Evolutionary conservation across 495 filamentous ascomycete species (phyloP), one percentile per base, ranked within the genome.

Genomic region (Tuber magnatum): DNA sequence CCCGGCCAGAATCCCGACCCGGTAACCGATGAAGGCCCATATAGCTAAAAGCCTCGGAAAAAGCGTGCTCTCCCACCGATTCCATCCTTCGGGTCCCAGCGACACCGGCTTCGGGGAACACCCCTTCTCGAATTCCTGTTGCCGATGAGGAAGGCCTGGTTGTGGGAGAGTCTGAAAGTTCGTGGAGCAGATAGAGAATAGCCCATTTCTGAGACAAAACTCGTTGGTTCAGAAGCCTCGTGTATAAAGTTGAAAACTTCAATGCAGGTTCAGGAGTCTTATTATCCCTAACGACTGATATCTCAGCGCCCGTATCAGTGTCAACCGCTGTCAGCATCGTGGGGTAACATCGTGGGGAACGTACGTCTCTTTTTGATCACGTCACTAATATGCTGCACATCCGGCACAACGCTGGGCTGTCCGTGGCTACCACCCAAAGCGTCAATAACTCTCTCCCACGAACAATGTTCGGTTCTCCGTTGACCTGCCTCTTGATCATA

Each of bases 151-250:
- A 84, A 74, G 84, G 83, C 69, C 78, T 84, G 12, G 86, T 86
- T 70, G 87, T 83, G 65, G 88, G 86, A 0, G 90, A 89, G 76
- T 89, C 88, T 70, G 91, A 89, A 65, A 99, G 87, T 78, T 92
- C 91, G 81, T 93, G 91, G 35, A 99, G 89, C 68, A 99, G 88
- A 82, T 94, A 93, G 9, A 99, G 86, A 77, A 97, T 97, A 3
- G 92, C 93, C 93, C 94, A 97, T 88, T 98, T 99, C 83, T 97
- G 91, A 79, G 90, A 91, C 43, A 99, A 86, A 3, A 98, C 94
- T 6, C 94, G 94, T 78, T 96, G 91, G 40, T 93, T 91, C 32
- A 97, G 86, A 39, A 99, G 88, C 56, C 92, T 88, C 51, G 92
- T 92, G 85, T 94, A 97, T 70, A 98, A 87, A 82, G 95, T 93